Conservation (phyloP, 345 rosid genomes). For the Populus deltoides region DNA sequence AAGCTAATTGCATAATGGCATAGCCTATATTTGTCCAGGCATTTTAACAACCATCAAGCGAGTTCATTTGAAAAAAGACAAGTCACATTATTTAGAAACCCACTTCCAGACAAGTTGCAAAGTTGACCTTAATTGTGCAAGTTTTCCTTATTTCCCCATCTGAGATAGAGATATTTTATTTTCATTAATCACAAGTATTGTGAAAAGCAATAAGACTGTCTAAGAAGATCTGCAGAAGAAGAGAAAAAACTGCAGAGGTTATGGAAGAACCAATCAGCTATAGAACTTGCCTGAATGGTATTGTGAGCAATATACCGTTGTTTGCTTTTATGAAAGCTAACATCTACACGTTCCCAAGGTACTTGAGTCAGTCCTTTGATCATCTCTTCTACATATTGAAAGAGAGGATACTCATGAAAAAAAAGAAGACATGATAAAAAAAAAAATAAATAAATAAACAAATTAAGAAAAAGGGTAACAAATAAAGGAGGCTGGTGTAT, state of each 20-base stretch:
- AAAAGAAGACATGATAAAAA: neutral
- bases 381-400: conserved; percentile 64
- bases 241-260: neutral
- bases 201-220: neutral
- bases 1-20: too few species aligned
- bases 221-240: neutral
- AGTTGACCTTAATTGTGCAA: neutral
- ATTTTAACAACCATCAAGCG: neutral
- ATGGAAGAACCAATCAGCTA: neutral
- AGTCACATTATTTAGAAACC: neutral
- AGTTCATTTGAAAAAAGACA: neutral
- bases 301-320: conserved; percentile 77
- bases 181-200: neutral
- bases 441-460: neutral
- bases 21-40: too few species aligned
- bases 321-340: conserved; percentile 79
- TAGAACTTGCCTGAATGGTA: conserved; percentile 80
- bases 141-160: neutral
- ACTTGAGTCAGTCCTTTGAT: conserved; percentile 73
- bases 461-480: neutral
- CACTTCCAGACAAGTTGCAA: neutral
- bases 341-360: conserved; percentile 88
- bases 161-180: neutral
- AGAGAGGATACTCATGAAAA: neutral
- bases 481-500: neutral